These are phyloP conservation scores for Penicillium antarcticum DNA, from an alignment of 495 filamentous ascomycete species.

Conservation along the genomic window DNA sequence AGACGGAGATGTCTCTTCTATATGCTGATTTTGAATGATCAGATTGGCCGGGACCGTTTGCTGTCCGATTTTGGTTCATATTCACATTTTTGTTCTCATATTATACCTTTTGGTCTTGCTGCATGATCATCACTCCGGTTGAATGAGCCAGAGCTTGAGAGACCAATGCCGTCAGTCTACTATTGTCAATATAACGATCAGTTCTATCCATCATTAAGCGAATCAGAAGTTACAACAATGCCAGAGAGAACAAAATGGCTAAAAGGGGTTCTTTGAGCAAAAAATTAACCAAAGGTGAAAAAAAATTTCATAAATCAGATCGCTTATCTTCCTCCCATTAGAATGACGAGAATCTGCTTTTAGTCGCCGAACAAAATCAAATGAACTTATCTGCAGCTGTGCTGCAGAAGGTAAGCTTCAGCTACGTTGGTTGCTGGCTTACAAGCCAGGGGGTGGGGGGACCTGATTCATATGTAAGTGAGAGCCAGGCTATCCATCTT, in stretches of 20 bases:
- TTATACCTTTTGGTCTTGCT: too few species aligned
- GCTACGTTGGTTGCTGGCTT: background rate
- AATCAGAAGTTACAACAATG: background rate
- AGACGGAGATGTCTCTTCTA: constrained; percentile 5
- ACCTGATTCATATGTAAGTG: constrained; percentile 27
- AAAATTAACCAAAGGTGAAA: background rate
- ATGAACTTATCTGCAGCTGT: background rate
- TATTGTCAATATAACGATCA: constrained; percentile 1
- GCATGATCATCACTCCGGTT: background rate
- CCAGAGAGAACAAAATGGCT: constrained; percentile 1
- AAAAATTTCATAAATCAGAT: background rate
- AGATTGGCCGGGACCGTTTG: background rate
- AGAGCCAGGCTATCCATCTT: background rate
- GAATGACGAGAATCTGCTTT: background rate
- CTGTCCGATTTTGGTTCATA: too few species aligned
- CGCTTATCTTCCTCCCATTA: background rate
- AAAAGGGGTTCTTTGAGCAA: background rate
- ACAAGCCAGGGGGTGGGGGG: constrained; percentile 53
- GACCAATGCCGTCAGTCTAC: background rate
- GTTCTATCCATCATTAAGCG: background rate
- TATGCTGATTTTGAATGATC: constrained; percentile 5
- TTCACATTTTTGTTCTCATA: too few species aligned
- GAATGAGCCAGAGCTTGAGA: background rate
- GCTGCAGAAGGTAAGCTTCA: background rate
- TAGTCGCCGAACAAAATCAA: background rate